Percentiles rank a stretch among this genome's conserved stretches.
phyloP scores from a whole-genome alignment of 805 yeast genomes.

The Candida montana region DNA sequence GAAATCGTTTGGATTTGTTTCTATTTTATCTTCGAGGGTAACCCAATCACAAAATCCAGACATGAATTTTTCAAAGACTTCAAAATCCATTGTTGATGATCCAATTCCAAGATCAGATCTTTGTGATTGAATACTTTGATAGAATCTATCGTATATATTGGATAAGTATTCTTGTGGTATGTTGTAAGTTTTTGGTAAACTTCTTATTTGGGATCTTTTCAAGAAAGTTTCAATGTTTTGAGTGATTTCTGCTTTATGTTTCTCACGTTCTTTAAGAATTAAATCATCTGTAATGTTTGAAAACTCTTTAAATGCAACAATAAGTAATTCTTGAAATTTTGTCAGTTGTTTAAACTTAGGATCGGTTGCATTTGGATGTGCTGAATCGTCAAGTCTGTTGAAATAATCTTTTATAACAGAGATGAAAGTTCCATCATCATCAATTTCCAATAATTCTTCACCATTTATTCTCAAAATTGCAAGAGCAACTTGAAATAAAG shows the following conservation, averaged over 20 bases:
- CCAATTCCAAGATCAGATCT: constrained; percentile 48
- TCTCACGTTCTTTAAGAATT: constrained; percentile 63
- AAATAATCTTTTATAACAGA: constrained; percentile 82
- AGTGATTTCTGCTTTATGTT: constrained; percentile 69
- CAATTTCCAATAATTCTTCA: constrained; percentile 68
- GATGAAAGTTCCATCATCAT: constrained; percentile 90
- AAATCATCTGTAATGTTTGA: constrained; percentile 70
- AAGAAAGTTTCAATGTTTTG: constrained; percentile 87
- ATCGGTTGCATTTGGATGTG: constrained; percentile 66
- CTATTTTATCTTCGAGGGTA: constrained; percentile 33
- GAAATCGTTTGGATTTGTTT: constrained; percentile 40
- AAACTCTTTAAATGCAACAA: constrained; percentile 90
- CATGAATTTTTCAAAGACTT: constrained; percentile 68
- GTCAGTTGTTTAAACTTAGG: constrained; percentile 63
- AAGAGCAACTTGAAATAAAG: constrained; percentile 86
- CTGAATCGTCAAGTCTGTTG: constrained; percentile 67
- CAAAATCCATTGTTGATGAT: constrained; percentile 66
- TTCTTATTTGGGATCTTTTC: constrained; percentile 85
- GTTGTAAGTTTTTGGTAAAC: constrained; percentile 68
- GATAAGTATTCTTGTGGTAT: constrained; percentile 55
- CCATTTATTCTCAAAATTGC: constrained; percentile 89
- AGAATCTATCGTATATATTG: constrained; percentile 78
- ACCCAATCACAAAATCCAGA: constrained; percentile 79
- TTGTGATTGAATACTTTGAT: constrained; percentile 66
- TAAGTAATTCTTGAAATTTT: constrained; percentile 83